These are phyloP conservation scores for Potentilla sterilis DNA, from an alignment of 306 rosid genomes.

Conservation along the genomic window DNA sequence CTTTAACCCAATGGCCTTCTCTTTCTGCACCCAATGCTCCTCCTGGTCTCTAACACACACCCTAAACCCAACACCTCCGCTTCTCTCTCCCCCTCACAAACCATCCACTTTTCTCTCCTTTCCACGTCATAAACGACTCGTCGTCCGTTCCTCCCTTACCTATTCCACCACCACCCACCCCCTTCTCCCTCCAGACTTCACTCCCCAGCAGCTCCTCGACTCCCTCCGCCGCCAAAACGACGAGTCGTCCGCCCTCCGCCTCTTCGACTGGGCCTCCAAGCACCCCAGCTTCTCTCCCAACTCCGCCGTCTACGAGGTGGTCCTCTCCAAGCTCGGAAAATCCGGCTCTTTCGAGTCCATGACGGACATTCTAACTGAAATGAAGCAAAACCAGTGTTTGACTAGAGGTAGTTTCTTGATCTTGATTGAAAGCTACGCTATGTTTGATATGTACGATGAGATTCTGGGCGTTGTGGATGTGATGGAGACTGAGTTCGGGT, in stretches of 20 bases:
- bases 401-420: constrained; percentile 42
- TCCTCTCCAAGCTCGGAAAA: constrained; percentile 53
- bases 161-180: constrained; percentile 26
- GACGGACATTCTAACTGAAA: constrained; percentile 37
- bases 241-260: constrained; percentile 56
- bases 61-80: constrained; percentile 8
- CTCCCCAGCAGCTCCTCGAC: constrained; percentile 63
- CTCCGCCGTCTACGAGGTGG: constrained; percentile 49
- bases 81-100: constrained; percentile 27
- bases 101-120: constrained; percentile 26
- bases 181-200: constrained; percentile 60
- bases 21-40: background rate
- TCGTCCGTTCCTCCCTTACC: constrained; percentile 19
- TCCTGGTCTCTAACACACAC: background rate
- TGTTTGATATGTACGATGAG: constrained; percentile 47
- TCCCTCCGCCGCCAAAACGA: constrained; percentile 67
- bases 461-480: constrained; percentile 32
- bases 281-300: constrained; percentile 59
- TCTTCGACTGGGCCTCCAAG: constrained; percentile 68
- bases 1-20: background rate
- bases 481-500: constrained; percentile 57
- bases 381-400: constrained; percentile 40
- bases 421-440: constrained; percentile 45
- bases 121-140: constrained; percentile 28
- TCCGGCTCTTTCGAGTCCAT: constrained; percentile 55